Evolutionary conservation across 192 early-diverging fungal species (phyloP), one percentile per base, ranked within the genome.

Genomic region (Coemansia erecta): DNA sequence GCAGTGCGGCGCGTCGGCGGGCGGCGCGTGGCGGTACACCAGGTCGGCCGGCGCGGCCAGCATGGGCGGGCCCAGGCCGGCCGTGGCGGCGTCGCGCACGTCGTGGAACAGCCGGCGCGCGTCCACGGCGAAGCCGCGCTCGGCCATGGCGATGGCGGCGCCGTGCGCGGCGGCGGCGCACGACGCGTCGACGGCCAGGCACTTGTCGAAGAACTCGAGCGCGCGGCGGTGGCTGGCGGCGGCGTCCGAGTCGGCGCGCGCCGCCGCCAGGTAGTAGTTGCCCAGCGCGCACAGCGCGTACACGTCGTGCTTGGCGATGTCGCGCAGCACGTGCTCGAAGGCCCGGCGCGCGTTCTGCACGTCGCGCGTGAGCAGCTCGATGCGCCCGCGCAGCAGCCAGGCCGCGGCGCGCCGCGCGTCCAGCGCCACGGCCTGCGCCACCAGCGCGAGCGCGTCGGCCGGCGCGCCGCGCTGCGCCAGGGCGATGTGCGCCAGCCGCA

Each of bases 141-240:
- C 92, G 52, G 90, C 92, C 55, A 94, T 64, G 6, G 87, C 83
- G 46, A 96, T 92, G 6, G 89, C 94, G 28, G 93, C 77, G 17
- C 95, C 95, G 45, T 92, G 87, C 0, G 89, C 90, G 1, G 93
- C 95, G 33, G 89, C 87, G 0, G 85, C 81, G 60, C 92, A 93
- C 49, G 61, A 67, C 8, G 71, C 69, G 58, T 97, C 94, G 4
- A 84, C 61, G 55, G 80, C 67, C 43, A 94, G 48, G 7, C 82
- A 86, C 64, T 89, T 91, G 37, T 86, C 84, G 61, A 92, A 96
- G 56, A 90, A 96, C 66, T 92, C 89, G 26, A 86, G 66, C 1
- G 90, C 87, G n/a, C 85, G 80, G 56, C 84, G 85, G 70, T 90
- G 90, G 24, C 41, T 51, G 8, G 18, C 37, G 15, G 17, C 8